Base-by-base conservation (phyloP, 768 basidiomycete genomes). In the Termitomyces sp. region DNA sequence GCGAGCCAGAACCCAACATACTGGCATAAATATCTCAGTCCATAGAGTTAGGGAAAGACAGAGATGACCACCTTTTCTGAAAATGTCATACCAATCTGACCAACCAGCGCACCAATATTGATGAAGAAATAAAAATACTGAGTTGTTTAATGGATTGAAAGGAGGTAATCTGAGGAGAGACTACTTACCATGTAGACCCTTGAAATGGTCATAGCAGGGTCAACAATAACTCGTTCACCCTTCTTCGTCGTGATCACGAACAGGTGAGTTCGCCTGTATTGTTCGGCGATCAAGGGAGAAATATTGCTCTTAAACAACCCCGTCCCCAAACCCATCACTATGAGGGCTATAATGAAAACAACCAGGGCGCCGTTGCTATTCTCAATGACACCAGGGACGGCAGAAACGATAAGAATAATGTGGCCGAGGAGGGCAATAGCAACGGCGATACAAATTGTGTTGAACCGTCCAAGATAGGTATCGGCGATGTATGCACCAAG, bases 241-340 rank as follows among this genome's bases (percentile, higher is more conserved):
- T 56, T 70, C 46, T 71, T 75, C 1, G 75, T 79, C 9, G 74
- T 78, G 3, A 64, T 39, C 30, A 88, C 70, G 67, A 84, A 88
- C 14, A 76, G 72, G 58, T 75, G 76, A 11, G 78, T 82, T 46
- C 76, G 73, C 55, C 70, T 77, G 64, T 86, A 86, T 64, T 91
- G 90, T 66, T 91, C 90, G 7, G 90, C 90, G 23, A 91, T 77
- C 61, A 92, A 73, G 2, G 89, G 89, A 0, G 84, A 86, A 59
- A 91, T 84, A 67, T 89, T 91, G 2, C 84, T 71, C 70, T 91
- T 90, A 79, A 91, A 88, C 23, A 84, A 72, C 7, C 88, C 88
- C 10, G 88, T 80, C 17, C 88, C 78, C 8, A 78, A 63, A 10
- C 81, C 81, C 67, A 82, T 86, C 48, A 90, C 71, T 49, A 91